Percentiles rank a stretch among this genome's conserved stretches.
phyloP scores from a whole-genome alignment of 192 early-diverging fungal species.

The Funneliformis mosseae region DNA sequence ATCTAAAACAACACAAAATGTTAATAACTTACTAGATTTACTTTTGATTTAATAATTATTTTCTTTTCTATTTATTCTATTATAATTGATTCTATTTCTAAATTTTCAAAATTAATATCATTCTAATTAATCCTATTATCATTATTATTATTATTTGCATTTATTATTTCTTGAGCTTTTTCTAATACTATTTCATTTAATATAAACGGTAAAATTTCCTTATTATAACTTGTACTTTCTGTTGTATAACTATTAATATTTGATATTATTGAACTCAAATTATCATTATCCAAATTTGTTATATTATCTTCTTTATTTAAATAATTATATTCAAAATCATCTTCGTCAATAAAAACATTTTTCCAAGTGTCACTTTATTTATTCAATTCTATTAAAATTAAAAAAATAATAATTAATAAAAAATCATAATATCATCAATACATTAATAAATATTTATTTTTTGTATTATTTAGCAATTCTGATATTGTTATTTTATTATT shows the following conservation, averaged over 20 bases:
- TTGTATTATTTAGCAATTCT: too few relatives aligned
- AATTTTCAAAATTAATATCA: neutral
- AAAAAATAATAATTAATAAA: too few relatives aligned
- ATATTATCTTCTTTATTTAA: too few relatives aligned
- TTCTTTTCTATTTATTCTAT: neutral
- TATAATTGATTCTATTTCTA: neutral
- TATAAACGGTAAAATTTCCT: constrained; percentile 9
- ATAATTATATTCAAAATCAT: too few relatives aligned
- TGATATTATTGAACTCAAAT: neutral
- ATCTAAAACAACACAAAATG: neutral
- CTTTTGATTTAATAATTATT: neutral
- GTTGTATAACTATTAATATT: neutral
- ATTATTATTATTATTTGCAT: too few relatives aligned
- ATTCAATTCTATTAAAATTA: too few relatives aligned
- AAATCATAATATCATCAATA: too few relatives aligned
- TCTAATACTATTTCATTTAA: neutral
- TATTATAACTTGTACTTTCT: neutral
- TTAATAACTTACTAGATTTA: neutral
- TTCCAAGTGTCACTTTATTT: too few relatives aligned
- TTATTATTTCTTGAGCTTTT: neutral
- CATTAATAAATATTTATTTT: too few relatives aligned
- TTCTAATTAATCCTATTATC: neutral
- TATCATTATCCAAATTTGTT: too few relatives aligned
- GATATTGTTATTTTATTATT: too few relatives aligned
- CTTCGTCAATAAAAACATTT: too few relatives aligned